Percentiles rank a stretch among this genome's conserved stretches.
phyloP scores from a whole-genome alignment of 495 filamentous ascomycete genomes.

The Aspergillus campestris region DNA sequence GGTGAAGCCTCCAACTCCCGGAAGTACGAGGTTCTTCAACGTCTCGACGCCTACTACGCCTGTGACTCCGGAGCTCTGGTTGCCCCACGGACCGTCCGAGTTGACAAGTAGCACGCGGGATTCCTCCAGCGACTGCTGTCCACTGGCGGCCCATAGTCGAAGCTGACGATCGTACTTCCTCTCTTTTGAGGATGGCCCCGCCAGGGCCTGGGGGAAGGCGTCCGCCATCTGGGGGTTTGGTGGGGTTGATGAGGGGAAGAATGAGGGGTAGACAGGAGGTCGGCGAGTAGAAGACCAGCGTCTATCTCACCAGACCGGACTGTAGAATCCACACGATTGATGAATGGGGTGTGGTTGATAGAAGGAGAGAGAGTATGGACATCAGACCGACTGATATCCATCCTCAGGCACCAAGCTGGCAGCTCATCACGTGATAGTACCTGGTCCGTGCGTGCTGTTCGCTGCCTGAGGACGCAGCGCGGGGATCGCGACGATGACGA shows the following conservation, averaged over 20 bases:
- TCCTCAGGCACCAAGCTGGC: no score
- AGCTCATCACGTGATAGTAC: no score
- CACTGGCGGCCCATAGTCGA: constrained; percentile 87
- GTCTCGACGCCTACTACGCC: constrained; percentile 85
- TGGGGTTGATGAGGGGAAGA: not conserved
- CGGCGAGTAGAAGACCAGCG: no score
- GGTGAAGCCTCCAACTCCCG: constrained; percentile 88
- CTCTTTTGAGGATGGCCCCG: constrained; percentile 72
- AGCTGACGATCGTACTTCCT: constrained; percentile 95
- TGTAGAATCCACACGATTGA: no score
- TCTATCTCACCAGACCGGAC: no score
- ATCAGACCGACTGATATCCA: no score
- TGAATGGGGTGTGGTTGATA: no score
- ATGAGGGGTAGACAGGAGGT: not conserved
- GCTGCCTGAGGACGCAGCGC: no score
- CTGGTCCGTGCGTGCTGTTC: no score
- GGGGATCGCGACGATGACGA: no score
- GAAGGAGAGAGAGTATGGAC: no score
- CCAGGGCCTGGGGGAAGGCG: constrained; percentile 28
- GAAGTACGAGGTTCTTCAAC: constrained; percentile 92
- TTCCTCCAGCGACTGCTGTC: constrained; percentile 83
- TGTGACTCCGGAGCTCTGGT: constrained; percentile 41
- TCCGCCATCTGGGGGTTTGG: constrained; percentile 26
- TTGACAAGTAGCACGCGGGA: constrained; percentile 85
- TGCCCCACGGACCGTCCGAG: constrained; percentile 42